Evolutionary conservation across 495 filamentous ascomycete species (phyloP).

Genomic region (Daldinia caldariorum): DNA sequence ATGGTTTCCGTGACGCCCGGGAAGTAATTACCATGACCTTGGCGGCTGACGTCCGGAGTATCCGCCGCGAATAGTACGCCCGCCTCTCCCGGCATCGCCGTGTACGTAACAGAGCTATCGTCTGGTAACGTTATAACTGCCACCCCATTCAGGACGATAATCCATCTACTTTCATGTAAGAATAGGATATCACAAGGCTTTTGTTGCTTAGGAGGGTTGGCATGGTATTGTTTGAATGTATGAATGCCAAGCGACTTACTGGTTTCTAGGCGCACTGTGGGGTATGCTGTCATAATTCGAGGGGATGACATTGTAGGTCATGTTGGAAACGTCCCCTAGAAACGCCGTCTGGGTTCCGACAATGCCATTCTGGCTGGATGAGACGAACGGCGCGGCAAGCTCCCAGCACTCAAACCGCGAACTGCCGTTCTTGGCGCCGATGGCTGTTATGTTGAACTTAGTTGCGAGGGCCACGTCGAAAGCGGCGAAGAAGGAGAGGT

Average conservation of each 20-base stretch:
- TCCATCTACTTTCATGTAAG: background rate
- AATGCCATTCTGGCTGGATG: background rate
- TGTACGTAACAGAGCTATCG: background rate
- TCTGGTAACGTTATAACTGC: conserved; percentile 3
- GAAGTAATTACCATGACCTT: conserved; percentile 2
- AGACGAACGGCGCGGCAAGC: background rate
- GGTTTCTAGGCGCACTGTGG: background rate
- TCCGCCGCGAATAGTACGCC: background rate
- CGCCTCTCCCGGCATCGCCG: background rate
- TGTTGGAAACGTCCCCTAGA: background rate
- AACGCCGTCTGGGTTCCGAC: background rate
- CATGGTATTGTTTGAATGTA: background rate
- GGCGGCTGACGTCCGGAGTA: background rate
- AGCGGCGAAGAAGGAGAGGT: background rate
- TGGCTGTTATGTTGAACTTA: conserved; percentile 1
- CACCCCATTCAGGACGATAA: background rate
- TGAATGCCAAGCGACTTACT: background rate
- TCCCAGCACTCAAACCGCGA: conserved; percentile 3
- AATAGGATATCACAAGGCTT: background rate
- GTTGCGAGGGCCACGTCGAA: conserved; percentile 1
- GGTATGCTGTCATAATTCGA: background rate
- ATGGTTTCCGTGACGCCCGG: background rate
- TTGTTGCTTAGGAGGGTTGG: too few relatives aligned
- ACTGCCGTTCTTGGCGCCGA: background rate
- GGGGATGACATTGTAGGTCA: background rate